Conservation (phyloP, 108 stramenopile genomes). For the Tribonema minus region DNA sequence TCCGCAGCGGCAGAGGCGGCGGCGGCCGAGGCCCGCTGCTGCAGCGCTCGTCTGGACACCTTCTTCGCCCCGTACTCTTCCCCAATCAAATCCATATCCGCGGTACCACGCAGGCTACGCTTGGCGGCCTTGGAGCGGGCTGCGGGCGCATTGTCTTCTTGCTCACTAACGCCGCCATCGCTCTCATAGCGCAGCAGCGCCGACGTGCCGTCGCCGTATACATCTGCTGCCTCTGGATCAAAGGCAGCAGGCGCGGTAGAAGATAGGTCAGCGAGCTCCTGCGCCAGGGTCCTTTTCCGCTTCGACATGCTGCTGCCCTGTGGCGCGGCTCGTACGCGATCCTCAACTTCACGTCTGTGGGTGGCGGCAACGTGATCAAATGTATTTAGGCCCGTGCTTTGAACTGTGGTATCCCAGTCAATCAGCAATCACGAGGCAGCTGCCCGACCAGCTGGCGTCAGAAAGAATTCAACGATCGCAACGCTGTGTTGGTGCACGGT, state of each 20-base stretch:
- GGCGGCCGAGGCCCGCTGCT: neutral
- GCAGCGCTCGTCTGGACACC: conserved; percentile 16
- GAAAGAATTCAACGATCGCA: too few species aligned
- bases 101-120: conserved; percentile 12
- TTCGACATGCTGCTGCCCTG: neutral
- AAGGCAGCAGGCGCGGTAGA: conserved; percentile 24
- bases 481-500: too few species aligned
- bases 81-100: conserved; percentile 35
- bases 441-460: too few species aligned
- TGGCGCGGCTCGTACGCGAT: too few species aligned
- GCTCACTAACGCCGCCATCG: neutral
- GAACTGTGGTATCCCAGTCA: too few species aligned
- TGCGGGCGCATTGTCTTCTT: neutral
- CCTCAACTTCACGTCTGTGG: too few species aligned
- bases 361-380: too few species aligned
- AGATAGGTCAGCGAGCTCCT: conserved; percentile 22
- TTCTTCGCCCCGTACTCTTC: conserved; percentile 20
- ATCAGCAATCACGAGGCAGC: too few species aligned
- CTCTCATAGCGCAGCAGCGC: conserved; percentile 2
- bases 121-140: neutral
- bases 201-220: conserved; percentile 28
- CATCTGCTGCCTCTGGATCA: conserved; percentile 27
- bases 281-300: conserved; percentile 17
- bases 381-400: too few species aligned
- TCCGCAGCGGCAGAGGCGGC: neutral